Conservation (phyloP, 2,329 filamentous ascomycete species). For the Ploettnerulaceae sp. region DNA sequence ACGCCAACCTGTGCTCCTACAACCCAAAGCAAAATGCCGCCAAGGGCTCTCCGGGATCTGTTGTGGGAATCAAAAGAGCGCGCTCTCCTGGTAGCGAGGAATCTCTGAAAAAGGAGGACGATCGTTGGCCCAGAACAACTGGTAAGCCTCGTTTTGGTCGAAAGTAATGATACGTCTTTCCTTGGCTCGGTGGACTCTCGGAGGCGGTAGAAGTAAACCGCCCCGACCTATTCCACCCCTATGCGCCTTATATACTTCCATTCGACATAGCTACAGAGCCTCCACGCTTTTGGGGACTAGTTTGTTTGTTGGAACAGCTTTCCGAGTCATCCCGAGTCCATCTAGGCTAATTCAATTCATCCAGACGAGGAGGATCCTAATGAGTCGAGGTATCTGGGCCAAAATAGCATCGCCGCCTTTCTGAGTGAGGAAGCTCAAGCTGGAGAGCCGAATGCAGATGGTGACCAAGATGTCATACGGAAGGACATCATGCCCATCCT, state of each 20-base stretch:
- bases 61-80: conserved; percentile 26
- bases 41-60: conserved; percentile 18
- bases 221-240: not conserved
- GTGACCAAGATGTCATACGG: conserved; percentile 45
- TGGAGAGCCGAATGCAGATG: conserved; percentile 48
- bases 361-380: conserved; percentile 49
- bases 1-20: conserved; percentile 60
- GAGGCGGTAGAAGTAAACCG: not conserved
- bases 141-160: too few species aligned
- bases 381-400: conserved; percentile 58
- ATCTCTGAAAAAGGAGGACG: conserved; percentile 28
- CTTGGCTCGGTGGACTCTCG: not conserved
- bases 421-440: conserved; percentile 51
- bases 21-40: conserved; percentile 50
- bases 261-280: not conserved
- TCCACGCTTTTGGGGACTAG: not conserved
- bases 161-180: too few species aligned
- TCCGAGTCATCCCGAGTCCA: conserved; percentile 6
- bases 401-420: conserved; percentile 64
- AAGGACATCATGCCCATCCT: conserved; percentile 63
- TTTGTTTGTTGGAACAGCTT: not conserved
- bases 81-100: conserved; percentile 30
- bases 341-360: conserved; percentile 8
- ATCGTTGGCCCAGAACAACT: conserved; percentile 32
- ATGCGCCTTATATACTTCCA: not conserved